A percentile compares a stretch with the other conserved stretches of the same genome.
These are phyloP conservation scores for Phytopythium kandeliae DNA, from an alignment of 352 stramenopile species.

Conservation along the genomic window DNA sequence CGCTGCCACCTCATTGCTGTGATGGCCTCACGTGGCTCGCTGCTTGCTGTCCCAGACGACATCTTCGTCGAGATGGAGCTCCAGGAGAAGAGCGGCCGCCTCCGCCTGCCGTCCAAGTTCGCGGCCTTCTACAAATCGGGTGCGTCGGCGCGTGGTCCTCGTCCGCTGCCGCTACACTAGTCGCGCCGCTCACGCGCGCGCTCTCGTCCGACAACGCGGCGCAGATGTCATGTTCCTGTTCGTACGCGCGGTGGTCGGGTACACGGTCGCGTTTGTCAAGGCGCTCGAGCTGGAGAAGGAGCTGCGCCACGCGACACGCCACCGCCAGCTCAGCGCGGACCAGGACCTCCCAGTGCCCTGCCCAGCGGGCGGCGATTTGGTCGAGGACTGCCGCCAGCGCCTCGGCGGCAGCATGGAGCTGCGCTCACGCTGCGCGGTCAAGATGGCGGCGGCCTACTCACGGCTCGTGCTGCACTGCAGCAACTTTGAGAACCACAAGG, in stretches of 20 bases:
- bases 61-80: conserved; percentile 68
- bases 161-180: neutral
- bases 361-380: neutral
- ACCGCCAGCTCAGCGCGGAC: conserved; percentile 19
- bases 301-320: conserved; percentile 16
- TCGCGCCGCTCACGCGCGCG: neutral
- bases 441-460: conserved; percentile 52
- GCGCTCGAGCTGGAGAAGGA: conserved; percentile 46
- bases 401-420: conserved; percentile 22
- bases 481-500: conserved; percentile 81
- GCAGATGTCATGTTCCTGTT: conserved; percentile 74
- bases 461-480: conserved; percentile 74
- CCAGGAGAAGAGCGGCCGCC: conserved; percentile 31
- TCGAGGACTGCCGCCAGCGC: conserved; percentile 19
- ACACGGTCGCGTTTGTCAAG: conserved; percentile 55
- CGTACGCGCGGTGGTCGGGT: conserved; percentile 56
- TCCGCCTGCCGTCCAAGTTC: conserved; percentile 65
- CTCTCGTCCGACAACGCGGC: neutral
- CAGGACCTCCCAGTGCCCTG: conserved; percentile 2
- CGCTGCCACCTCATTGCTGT: neutral
- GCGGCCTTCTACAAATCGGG: conserved; percentile 57
- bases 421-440: conserved; percentile 21
- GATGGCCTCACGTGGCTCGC: neutral
- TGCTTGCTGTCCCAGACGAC: conserved; percentile 26
- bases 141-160: conserved; percentile 4